Evolutionary conservation across 495 filamentous ascomycete genomes (phyloP), one percentile per base, ranked within the genome.

Genomic region (Lasiosphaeriaceae sp.): DNA sequence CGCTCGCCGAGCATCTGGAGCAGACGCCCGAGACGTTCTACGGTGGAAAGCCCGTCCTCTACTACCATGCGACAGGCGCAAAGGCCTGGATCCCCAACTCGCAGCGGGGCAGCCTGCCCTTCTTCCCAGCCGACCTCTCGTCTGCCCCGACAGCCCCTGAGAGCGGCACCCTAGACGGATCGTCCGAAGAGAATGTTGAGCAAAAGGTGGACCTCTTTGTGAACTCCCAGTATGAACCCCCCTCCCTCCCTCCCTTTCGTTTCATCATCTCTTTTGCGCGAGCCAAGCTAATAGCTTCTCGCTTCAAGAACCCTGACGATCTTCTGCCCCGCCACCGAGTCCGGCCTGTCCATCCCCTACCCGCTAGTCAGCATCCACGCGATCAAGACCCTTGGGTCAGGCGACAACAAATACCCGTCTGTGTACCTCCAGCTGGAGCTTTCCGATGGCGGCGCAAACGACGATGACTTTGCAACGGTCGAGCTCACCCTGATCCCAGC

Each of bases 321-420:
- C 60, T 93, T 83, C 77, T 87, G 83, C 66, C 71, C 81, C 47
- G 52, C 80, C 19, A 76, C 74, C 46, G 72, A 77, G 31, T 72
- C 71, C 2, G 92, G 92, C 50, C 65, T 96, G 50, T 80, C 85
- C 39, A 91, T 98, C 56, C 88, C 91, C 14, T 98, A 96, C 76
- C 90, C 89, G 3, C 73, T 84, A 31, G 90, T 98, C 66, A 88
- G 86, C 26, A 84, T 97, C 11, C 94, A 98, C 71, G 94, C 92
- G 9, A 83, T 92, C 70, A 87, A 92, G 70, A 81, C 81, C 53
- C 56, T 72, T 24, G 61, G 68, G 37, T 56, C 47, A 39, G 53
- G 50, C 58, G 51, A 58, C 26, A 8, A 51, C 53, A 75, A 58
- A 56, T 73, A 80, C 68, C 70, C 79, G 29, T 83, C 85, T 3